Evolutionary conservation across 768 basidiomycete species (phyloP), one percentile per base, ranked within the genome.

Genomic region (Lactarius pseudohatsudake): DNA sequence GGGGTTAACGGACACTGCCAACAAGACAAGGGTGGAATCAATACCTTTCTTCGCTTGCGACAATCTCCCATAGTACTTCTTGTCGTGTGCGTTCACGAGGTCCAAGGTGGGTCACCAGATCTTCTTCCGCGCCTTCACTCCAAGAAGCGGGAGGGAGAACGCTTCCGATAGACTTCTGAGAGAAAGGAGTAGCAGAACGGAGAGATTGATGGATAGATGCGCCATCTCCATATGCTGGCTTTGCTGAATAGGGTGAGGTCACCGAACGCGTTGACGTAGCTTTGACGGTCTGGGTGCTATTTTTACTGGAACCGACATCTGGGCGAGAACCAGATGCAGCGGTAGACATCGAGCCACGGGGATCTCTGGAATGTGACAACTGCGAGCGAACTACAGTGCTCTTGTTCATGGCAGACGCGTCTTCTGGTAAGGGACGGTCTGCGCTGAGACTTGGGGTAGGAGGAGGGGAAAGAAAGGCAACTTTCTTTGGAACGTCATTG

Each of bases 41-140:
- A 77, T 85, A 93, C 92, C 95, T 87, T 76, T 98, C 94, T 79
- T 98, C 96, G 71, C 92, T 94, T 36, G 91, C 90, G 58, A 98
- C 94, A 70, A 98, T 98, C 80, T 98, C 96, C 81, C 94, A 97
- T 32, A 98, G 77, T 7, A 98, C 96, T 79, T 98, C 96, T 77
- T 98, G 96, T 61, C 96, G 85, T 45, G 96, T 97, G 65, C 96
- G 86, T 76, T 98, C 96, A 67, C 93, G 86, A 55, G 93, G 88
- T n/a, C 94, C 93, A 41, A 98, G 81, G 74, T 98, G 94, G 55
- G 89, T 88, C 22, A 98, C 92, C 53, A 98, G 85, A 76, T 98
- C 96, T 64, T 92, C 94, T 75, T 96, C 94, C 11, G 95, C 93
- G 69, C 89, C 90, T 75, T 96, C 92, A 73, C 93, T 96, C 96